These are phyloP conservation scores for Backusella tuberculispora DNA, from an alignment of 192 early-diverging fungal species.

Conservation along the genomic window DNA sequence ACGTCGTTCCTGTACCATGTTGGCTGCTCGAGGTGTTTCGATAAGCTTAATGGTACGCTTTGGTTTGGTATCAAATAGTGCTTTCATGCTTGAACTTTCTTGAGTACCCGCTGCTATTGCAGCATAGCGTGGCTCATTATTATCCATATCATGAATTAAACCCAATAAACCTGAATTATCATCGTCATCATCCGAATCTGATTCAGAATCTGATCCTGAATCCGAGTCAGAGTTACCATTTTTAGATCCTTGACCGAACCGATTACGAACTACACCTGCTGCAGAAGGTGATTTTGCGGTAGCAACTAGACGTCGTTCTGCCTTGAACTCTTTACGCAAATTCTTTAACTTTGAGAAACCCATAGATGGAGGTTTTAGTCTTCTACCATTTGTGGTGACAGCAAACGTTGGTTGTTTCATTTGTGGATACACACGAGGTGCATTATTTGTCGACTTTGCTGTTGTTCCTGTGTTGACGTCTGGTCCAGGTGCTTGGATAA, in stretches of 20 bases:
- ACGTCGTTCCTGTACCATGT: constrained; percentile 17
- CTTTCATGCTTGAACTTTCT: constrained; percentile 37
- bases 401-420: constrained; percentile 21
- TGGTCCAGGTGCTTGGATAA: not conserved
- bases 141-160: constrained; percentile 25
- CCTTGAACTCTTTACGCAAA: constrained; percentile 29
- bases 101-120: not conserved
- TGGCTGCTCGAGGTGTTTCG: constrained; percentile 35
- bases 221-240: not conserved
- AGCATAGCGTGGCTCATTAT: not conserved
- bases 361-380: constrained; percentile 37
- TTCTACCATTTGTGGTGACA: constrained; percentile 35
- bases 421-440: constrained; percentile 12
- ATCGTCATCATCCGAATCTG: constrained; percentile 39
- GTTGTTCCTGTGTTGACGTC: not conserved
- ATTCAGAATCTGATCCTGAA: constrained; percentile 5
- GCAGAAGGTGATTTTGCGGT: constrained; percentile 27
- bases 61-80: constrained; percentile 33
- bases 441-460: constrained; percentile 4
- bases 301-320: constrained; percentile 33
- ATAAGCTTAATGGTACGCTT: constrained; percentile 51
- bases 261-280: not conserved
- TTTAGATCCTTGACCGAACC: not conserved
- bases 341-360: constrained; percentile 33
- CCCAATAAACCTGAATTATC: constrained; percentile 36